phyloP scores from a whole-genome alignment of 345 rosid genomes.

The Bruguiera parviflora region DNA sequence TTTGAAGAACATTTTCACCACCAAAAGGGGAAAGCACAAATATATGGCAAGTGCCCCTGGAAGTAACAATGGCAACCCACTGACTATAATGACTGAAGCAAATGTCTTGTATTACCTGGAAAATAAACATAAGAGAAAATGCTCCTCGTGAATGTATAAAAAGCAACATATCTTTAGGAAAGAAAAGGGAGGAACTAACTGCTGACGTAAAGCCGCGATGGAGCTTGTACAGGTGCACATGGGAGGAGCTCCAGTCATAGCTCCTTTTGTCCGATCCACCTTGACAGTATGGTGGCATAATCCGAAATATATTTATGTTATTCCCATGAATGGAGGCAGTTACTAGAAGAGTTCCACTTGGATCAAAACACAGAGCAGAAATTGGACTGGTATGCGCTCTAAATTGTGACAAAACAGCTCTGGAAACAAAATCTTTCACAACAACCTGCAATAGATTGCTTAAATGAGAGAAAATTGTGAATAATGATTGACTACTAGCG shows the following conservation, averaged over 20 bases:
- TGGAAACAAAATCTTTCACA: constrained; percentile 80
- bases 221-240: constrained; percentile 94
- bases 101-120: constrained; percentile 91
- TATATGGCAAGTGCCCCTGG: constrained; percentile 88
- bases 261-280: constrained; percentile 51
- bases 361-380: constrained; percentile 92
- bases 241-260: constrained; percentile 87
- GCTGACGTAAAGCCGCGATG: constrained; percentile 98
- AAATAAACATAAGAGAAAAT: constrained; percentile 15
- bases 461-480: constrained; percentile 10
- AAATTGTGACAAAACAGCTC: constrained; percentile 84
- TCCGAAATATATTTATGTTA: constrained; percentile 86
- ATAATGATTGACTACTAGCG: neutral
- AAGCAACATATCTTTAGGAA: constrained; percentile 4
- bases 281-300: constrained; percentile 65
- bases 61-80: constrained; percentile 88
- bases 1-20: constrained; percentile 80
- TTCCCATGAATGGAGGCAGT: constrained; percentile 90
- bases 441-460: constrained; percentile 61
- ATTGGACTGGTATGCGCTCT: constrained; percentile 96
- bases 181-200: constrained; percentile 41
- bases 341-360: constrained; percentile 86
- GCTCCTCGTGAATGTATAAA: constrained; percentile 7
- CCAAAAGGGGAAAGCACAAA: constrained; percentile 91
- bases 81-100: constrained; percentile 89